Conservation (phyloP, 139 green algal species). For the Protoeuglena noctilucae region DNA sequence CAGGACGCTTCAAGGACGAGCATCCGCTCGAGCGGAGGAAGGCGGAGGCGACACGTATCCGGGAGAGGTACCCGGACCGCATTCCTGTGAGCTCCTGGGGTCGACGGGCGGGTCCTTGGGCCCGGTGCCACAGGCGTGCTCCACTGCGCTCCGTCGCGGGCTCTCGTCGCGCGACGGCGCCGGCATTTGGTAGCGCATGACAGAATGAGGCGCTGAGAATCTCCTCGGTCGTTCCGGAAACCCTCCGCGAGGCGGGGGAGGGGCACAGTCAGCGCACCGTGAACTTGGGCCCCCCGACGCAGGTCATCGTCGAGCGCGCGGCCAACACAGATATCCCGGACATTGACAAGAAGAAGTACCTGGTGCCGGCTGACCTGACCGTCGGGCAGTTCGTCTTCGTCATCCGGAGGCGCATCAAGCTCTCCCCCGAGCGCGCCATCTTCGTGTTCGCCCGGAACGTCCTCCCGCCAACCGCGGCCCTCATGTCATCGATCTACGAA, state of each 20-base stretch:
- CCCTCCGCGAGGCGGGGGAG: not conserved
- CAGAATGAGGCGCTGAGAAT: no score
- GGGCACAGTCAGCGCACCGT: not conserved
- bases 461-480: constrained; percentile 77
- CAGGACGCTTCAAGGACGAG: constrained; percentile 65
- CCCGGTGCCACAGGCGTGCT: no score
- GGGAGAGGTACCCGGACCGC: constrained; percentile 91
- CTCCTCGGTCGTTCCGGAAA: not conserved
- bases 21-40: constrained; percentile 88
- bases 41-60: constrained; percentile 86
- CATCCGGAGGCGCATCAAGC: constrained; percentile 94
- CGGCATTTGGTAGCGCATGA: no score
- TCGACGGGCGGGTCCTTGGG: no score
- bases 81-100: constrained; percentile 67
- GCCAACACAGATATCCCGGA: constrained; percentile 89
- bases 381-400: constrained; percentile 99
- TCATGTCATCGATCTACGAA: constrained; percentile 95
- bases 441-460: constrained; percentile 99
- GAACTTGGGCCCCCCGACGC: constrained; percentile 1
- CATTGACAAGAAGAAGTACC: constrained; percentile 99
- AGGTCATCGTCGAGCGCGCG: constrained; percentile 97
- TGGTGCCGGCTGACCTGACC: constrained; percentile 90
- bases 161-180: no score
- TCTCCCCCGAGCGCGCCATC: constrained; percentile 91
- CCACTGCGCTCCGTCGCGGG: no score